phyloP scores from a whole-genome alignment of 306 rosid species.

The Corylus americana region DNA sequence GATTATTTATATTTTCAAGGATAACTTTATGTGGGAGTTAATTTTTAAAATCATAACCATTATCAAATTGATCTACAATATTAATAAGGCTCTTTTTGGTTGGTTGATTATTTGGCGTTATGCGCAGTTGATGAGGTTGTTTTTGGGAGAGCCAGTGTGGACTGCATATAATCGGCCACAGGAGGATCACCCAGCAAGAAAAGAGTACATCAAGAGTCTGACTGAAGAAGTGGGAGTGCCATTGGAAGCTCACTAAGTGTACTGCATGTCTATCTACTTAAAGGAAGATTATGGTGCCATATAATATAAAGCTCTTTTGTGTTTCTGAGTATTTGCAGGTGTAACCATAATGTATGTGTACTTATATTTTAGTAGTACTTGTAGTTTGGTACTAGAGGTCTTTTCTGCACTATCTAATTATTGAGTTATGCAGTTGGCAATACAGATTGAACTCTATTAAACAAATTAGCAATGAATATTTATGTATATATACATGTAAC shows the following conservation, averaged over 20 bases:
- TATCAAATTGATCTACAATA: not conserved
- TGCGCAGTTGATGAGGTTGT: slow-evolving; percentile 81
- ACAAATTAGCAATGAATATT: not conserved
- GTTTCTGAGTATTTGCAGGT: not conserved
- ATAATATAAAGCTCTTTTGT: not conserved
- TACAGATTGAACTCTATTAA: slow-evolving; percentile 3
- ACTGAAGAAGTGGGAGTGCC: slow-evolving; percentile 52
- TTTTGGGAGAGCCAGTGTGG: slow-evolving; percentile 90
- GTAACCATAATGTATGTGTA: not conserved
- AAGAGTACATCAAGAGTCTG: slow-evolving; percentile 63
- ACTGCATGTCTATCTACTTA: not conserved
- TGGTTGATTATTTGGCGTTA: not conserved
- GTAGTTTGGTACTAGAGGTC: not conserved
- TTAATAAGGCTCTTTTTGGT: not conserved
- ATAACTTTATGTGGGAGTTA: too few species aligned
- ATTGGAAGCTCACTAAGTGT: slow-evolving; percentile 57
- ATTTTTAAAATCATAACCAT: not conserved
- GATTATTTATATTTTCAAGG: too few species aligned
- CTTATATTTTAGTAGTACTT: too few species aligned
- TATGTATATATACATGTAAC: not conserved
- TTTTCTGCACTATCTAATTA: not conserved
- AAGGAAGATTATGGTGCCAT: not conserved
- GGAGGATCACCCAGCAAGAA: slow-evolving; percentile 81
- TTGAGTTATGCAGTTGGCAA: not conserved
- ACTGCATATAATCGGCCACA: slow-evolving; percentile 84